Evolutionary conservation across 2,329 filamentous ascomycete species (phyloP).

Genomic region (Cryphonectria carpinicola): DNA sequence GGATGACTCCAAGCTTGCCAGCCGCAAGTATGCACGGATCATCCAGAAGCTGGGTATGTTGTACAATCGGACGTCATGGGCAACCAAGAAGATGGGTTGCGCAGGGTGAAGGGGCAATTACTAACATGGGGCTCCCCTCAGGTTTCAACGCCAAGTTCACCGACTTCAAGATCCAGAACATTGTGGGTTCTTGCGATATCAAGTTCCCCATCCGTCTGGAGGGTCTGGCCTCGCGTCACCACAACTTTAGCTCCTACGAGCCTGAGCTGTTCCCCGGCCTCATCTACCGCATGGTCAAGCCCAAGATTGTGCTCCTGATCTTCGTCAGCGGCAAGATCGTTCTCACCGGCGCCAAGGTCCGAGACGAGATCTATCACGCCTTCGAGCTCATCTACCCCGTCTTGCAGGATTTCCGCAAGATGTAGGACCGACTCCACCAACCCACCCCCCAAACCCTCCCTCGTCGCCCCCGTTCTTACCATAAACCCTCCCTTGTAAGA

Average conservation of each 20-base stretch:
- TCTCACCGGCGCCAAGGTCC: constrained; percentile 94
- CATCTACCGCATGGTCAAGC: constrained; percentile 99
- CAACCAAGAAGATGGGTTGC: not conserved
- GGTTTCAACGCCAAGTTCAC: constrained; percentile 99
- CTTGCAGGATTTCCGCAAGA: constrained; percentile 72
- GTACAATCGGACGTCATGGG: not conserved
- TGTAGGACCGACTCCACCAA: constrained; percentile 41
- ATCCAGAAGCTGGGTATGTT: constrained; percentile 85
- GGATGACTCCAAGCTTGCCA: constrained; percentile 95
- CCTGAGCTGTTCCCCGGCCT: constrained; percentile 98
- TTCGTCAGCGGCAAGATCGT: constrained; percentile 99
- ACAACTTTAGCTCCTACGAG: constrained; percentile 99
- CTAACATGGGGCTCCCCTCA: constrained; percentile 16
- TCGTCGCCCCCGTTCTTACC: constrained; percentile 13
- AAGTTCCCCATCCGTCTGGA: constrained; percentile 98
- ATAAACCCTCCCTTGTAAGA: constrained; percentile 27
- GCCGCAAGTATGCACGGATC: constrained; percentile 96
- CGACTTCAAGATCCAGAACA: constrained; percentile 99
- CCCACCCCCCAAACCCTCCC: not conserved
- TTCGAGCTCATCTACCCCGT: constrained; percentile 98
- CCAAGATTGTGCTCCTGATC: constrained; percentile 96
- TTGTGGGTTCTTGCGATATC: constrained; percentile 98
- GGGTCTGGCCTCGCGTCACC: constrained; percentile 93
- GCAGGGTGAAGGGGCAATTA: too few species aligned
- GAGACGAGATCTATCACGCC: constrained; percentile 96